Evolutionary conservation across 2,329 filamentous ascomycete species (phyloP).

Genomic region (Neofusicoccum sp.): DNA sequence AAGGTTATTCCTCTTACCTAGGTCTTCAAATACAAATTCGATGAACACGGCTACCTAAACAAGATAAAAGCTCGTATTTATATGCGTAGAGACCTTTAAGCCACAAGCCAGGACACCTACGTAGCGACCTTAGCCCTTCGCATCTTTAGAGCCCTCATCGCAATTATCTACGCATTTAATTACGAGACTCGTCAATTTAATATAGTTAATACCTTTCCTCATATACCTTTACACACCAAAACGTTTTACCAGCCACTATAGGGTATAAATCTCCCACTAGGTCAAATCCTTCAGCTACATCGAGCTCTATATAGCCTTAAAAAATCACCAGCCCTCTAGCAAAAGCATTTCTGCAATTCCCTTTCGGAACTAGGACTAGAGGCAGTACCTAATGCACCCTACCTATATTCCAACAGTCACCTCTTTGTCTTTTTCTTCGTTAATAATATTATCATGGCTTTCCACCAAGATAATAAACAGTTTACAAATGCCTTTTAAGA

Average conservation of each 20-base stretch:
- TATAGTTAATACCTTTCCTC: conserved; percentile 29
- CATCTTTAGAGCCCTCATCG: conserved; percentile 27
- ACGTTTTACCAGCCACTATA: conserved; percentile 25
- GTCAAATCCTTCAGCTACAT: conserved; percentile 23
- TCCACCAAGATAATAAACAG: conserved; percentile 8
- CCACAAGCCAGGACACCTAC: too few relatives aligned
- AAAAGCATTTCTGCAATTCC: conserved; percentile 24
- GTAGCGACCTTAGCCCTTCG: too few relatives aligned
- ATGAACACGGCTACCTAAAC: too few relatives aligned
- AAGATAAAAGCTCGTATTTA: too few relatives aligned
- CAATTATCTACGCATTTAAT: conserved; percentile 27
- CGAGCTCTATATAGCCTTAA: conserved; percentile 30
- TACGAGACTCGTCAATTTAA: conserved; percentile 28
- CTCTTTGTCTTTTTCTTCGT: conserved; percentile 25
- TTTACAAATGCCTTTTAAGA: conserved; percentile 11
- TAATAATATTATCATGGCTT: too few relatives aligned
- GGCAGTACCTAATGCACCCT: conserved; percentile 21
- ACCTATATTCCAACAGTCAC: conserved; percentile 22
- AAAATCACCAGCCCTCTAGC: conserved; percentile 27
- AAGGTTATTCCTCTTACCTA: too few relatives aligned
- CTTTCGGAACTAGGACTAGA: conserved; percentile 23
- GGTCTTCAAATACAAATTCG: too few relatives aligned
- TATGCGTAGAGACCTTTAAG: too few relatives aligned
- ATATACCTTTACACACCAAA: conserved; percentile 23
- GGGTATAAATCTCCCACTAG: conserved; percentile 19